Percentiles rank a stretch among this genome's conserved stretches.
phyloP scores from a whole-genome alignment of 2,329 filamentous ascomycete species.

The Metarhizium humberi region DNA sequence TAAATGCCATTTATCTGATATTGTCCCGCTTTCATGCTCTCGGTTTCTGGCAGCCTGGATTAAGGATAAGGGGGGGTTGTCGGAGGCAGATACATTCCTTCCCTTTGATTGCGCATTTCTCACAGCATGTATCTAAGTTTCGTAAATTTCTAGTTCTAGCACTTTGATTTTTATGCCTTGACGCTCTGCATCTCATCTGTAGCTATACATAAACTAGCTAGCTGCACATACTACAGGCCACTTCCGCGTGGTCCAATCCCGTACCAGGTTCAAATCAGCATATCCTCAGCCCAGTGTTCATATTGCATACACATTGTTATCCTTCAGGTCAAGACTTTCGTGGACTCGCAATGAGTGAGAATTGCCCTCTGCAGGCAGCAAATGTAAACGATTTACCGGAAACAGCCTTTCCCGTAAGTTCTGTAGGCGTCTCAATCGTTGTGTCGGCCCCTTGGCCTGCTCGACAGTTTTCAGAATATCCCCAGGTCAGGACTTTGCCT shows the following conservation, averaged over 20 bases:
- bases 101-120: too few relatives aligned
- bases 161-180: neutral
- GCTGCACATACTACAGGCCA: neutral
- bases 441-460: constrained; percentile 53
- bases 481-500: constrained; percentile 63
- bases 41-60: too few relatives aligned
- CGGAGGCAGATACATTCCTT: too few relatives aligned
- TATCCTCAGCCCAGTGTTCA: neutral
- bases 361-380: constrained; percentile 6
- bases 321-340: neutral
- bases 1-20: too few relatives aligned
- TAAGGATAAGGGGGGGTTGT: too few relatives aligned
- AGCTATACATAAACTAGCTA: neutral
- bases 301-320: neutral
- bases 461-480: constrained; percentile 63
- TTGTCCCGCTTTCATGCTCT: too few relatives aligned
- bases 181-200: neutral
- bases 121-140: too few relatives aligned
- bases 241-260: neutral
- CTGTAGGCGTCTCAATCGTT: constrained; percentile 2
- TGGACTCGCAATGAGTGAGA: constrained; percentile 4
- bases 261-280: neutral
- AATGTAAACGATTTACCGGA: constrained; percentile 2
- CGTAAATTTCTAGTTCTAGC: too few relatives aligned
- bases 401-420: constrained; percentile 1